Conservation (phyloP, 176 grass and related monocot genomes). For the Pharus latifolius region DNA sequence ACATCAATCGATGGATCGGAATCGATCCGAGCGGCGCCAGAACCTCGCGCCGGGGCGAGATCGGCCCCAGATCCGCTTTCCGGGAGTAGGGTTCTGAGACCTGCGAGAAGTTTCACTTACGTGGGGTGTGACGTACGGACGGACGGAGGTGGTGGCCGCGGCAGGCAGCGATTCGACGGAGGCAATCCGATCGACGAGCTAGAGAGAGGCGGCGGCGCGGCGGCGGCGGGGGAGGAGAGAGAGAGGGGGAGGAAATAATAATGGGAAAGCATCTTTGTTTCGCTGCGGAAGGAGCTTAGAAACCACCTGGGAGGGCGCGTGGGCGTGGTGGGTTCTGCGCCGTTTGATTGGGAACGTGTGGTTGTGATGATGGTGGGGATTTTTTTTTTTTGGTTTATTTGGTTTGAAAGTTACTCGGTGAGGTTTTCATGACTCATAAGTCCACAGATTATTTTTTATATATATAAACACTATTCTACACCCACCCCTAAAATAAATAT, state of each 20-base stretch:
- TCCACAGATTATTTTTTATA: no score
- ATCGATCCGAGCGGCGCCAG: not conserved
- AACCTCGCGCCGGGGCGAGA: constrained; percentile 7
- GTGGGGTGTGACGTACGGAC: not conserved
- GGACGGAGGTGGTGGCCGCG: not conserved
- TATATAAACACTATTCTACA: no score
- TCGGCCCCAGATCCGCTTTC: not conserved
- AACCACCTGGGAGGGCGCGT: constrained; percentile 3
- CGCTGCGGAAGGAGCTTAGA: no score
- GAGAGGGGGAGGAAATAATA: constrained; percentile 26
- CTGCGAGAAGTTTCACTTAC: constrained; percentile 17
- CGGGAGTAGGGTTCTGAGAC: constrained; percentile 28
- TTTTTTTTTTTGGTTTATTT: not conserved
- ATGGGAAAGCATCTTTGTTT: constrained; percentile 17
- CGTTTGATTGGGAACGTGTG: not conserved
- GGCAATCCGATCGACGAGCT: constrained; percentile 6
- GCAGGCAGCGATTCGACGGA: not conserved
- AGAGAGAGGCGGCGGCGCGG: not conserved
- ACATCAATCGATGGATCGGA: not conserved
- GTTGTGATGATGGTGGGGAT: not conserved
- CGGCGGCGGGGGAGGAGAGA: not conserved
- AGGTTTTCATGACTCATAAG: not conserved
- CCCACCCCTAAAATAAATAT: no score
- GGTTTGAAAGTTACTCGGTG: not conserved
- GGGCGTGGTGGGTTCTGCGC: not conserved